Evolutionary conservation across 2,329 filamentous ascomycete genomes (phyloP).

Genomic region (Zasmidium angulare): DNA sequence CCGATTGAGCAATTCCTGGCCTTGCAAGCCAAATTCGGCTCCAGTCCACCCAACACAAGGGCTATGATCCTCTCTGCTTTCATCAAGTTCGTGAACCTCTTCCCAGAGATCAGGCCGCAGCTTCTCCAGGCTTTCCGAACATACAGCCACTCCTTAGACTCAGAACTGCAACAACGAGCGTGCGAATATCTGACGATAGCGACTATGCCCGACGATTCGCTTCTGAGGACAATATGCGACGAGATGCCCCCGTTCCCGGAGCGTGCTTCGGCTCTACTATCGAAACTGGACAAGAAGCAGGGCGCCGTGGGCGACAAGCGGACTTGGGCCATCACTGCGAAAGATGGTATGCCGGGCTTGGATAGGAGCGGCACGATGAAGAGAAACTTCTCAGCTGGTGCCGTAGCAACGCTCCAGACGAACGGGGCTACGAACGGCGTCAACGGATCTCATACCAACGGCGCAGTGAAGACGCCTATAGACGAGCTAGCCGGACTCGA

Average conservation of each 20-base stretch:
- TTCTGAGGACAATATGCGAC: conserved; percentile 90
- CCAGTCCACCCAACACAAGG: conserved; percentile 82
- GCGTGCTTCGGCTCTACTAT: conserved; percentile 85
- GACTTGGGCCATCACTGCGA: conserved; percentile 97
- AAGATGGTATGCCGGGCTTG: conserved; percentile 66
- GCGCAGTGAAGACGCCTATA: conserved; percentile 33
- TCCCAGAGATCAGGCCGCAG: conserved; percentile 97
- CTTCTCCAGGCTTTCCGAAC: conserved; percentile 84
- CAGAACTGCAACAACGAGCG: conserved; percentile 91
- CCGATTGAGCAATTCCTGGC: conserved; percentile 97
- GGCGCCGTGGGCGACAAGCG: conserved; percentile 84
- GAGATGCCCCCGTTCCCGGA: conserved; percentile 99
- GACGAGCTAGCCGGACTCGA: conserved; percentile 80
- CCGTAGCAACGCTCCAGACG: conserved; percentile 34
- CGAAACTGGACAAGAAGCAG: conserved; percentile 90
- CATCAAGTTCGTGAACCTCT: conserved; percentile 96
- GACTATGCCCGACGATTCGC: conserved; percentile 81
- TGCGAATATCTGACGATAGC: conserved; percentile 92
- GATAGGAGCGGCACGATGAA: conserved; percentile 80
- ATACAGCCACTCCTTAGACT: conserved; percentile 92
- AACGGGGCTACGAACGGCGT: conserved; percentile 32
- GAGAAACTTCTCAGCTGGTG: conserved; percentile 71
- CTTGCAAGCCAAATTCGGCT: conserved; percentile 83
- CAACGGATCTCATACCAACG: conserved; percentile 25
- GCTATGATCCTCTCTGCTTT: conserved; percentile 95